Conservation (phyloP, 192 early-diverging fungal genomes). For the Coemansia sp. region DNA sequence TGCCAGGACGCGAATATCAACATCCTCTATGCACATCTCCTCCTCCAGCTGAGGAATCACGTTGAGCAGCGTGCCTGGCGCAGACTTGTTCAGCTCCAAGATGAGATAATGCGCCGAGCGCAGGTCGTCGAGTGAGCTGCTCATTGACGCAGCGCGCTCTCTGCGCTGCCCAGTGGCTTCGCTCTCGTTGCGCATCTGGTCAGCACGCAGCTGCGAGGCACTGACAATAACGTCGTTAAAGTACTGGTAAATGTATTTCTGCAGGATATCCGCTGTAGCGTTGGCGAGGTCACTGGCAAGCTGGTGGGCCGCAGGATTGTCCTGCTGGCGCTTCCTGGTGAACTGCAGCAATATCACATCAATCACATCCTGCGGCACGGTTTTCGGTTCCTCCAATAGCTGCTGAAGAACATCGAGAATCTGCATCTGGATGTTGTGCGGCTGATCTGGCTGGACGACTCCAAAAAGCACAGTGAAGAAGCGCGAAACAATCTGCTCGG, state of each 20-base stretch:
- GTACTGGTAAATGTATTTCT: constrained; percentile 91
- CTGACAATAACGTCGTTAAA: constrained; percentile 82
- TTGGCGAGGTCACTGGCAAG: constrained; percentile 84
- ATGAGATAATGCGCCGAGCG: constrained; percentile 76
- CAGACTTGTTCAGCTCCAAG: constrained; percentile 72
- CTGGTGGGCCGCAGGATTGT: constrained; percentile 66
- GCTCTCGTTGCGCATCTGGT: constrained; percentile 17
- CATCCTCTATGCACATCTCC: constrained; percentile 78
- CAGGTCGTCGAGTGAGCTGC: constrained; percentile 52
- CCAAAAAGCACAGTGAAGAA: constrained; percentile 76
- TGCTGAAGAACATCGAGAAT: constrained; percentile 82
- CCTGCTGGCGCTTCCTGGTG: constrained; percentile 65
- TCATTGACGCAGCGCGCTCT: constrained; percentile 48
- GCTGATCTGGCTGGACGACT: constrained; percentile 62
- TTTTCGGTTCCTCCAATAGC: constrained; percentile 71
- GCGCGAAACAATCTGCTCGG: constrained; percentile 71
- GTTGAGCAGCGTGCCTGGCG: constrained; percentile 77
- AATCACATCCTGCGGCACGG: constrained; percentile 76
- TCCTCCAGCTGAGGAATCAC: constrained; percentile 95
- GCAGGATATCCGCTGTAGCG: constrained; percentile 72
- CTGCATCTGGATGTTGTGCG: constrained; percentile 75
- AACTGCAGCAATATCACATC: constrained; percentile 84
- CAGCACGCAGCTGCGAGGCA: constrained; percentile 47
- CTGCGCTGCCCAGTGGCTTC: constrained; percentile 22
- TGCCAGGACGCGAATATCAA: constrained; percentile 72